These are phyloP conservation scores for Penicillium angulare DNA, from an alignment of 495 filamentous ascomycete species.

Conservation along the genomic window DNA sequence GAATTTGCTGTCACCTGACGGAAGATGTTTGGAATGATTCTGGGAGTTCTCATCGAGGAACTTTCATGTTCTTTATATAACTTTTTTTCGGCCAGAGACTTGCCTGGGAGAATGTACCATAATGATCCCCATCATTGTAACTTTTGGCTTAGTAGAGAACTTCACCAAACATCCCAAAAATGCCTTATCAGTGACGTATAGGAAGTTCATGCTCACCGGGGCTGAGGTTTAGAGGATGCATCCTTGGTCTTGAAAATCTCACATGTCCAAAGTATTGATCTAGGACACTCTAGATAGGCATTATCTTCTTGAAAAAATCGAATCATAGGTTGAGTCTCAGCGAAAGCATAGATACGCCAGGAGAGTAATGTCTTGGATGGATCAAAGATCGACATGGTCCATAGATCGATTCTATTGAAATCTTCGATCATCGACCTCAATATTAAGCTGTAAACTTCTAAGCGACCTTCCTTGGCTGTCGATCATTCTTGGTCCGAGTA, in stretches of 20 bases:
- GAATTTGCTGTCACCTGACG: too few relatives aligned
- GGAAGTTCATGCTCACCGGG: not conserved
- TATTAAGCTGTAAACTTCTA: conserved; percentile 4
- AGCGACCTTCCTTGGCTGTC: conserved; percentile 20
- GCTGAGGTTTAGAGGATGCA: not conserved
- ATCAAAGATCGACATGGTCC: not conserved
- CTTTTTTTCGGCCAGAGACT: not conserved
- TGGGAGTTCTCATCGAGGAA: not conserved
- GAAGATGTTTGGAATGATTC: not conserved
- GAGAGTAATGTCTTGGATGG: not conserved
- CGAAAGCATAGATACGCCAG: not conserved
- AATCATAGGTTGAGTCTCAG: too few relatives aligned
- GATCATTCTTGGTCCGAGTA: conserved; percentile 13
- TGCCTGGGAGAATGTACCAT: too few relatives aligned
- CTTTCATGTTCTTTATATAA: conserved; percentile 17
- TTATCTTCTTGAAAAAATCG: too few relatives aligned
- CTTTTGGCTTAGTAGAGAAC: too few relatives aligned
- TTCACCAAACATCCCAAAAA: not conserved
- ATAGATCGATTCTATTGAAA: not conserved
- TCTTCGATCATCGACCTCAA: not conserved
- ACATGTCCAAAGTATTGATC: not conserved
- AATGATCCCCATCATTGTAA: too few relatives aligned
- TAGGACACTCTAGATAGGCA: not conserved
- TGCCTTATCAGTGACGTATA: not conserved
- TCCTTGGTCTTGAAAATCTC: not conserved